Base-by-base conservation (phyloP, 768 basidiomycete species). In the Chiua virens region DNA sequence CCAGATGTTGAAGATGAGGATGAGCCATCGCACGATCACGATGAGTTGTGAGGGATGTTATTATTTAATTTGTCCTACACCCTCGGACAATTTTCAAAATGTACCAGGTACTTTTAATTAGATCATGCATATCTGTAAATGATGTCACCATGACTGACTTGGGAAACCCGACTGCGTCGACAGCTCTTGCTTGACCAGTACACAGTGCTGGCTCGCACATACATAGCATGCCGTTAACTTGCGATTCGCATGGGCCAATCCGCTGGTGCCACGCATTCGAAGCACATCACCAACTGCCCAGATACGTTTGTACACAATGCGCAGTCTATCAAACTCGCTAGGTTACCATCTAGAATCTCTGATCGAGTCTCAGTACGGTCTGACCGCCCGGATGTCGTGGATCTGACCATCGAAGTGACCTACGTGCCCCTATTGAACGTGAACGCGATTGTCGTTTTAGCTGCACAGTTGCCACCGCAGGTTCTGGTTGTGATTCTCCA, bases 351-450 rank as follows among this genome's bases (percentile, higher is more conserved):
- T 89, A 18, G 59, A 65, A 15, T 69, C 71, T 3, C 55, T 88
- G 18, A 49, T 63, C 10, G 70, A 80, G 55, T 78, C 71, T 3
- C 53, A 60, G 15, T 71, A 60, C 13, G 84, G 85, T 22, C 69
- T 89, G 23, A 77, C 72, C 0, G 86, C 85, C 67, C 57, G 1
- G 87, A 89, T 56, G 69, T 87, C 28, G 41, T 64, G 0, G 67
- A 81, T 52, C 75, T 89, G 20, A 83, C 79, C n/a, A 71, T 90
- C 18, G 70, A 84, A 60, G 83, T 88, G 8, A 80, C 78, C 13
- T 87, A 88, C 58, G 87, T 82, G 62, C 56, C 78, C 42, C 76
- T 87, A 28, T 82, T 84, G 22, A 82, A 20, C 23, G 35, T 56
- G 15, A 78, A 80, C 0, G 83, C 79, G 11, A 78, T 75, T 50